These are phyloP conservation scores for Calonectria honghensis DNA, from an alignment of 2,329 filamentous ascomycete species.

Conservation along the genomic window DNA sequence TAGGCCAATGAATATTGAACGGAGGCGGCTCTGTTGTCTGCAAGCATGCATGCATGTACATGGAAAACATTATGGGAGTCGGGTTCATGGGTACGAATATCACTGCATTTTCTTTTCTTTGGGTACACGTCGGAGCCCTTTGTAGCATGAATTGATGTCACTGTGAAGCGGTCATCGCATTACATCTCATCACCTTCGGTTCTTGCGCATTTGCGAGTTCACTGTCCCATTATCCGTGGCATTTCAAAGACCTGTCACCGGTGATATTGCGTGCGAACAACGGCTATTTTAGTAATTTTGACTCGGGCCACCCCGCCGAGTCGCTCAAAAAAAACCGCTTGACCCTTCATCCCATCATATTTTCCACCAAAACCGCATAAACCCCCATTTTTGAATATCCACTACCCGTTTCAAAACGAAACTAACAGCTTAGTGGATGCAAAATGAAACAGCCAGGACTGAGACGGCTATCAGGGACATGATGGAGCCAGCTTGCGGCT, in stretches of 20 bases:
- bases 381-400: not conserved
- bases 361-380: not conserved
- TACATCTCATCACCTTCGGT: not conserved
- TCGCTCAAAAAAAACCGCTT: not conserved
- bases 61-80: conserved; percentile 53
- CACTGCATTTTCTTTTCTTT: conserved; percentile 50
- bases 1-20: conserved; percentile 36
- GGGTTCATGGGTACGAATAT: conserved; percentile 55
- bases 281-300: not conserved
- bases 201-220: not conserved
- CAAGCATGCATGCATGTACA: conserved; percentile 53
- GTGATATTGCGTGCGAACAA: not conserved
- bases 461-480: not conserved
- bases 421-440: not conserved
- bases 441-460: conserved; percentile 7
- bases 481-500: not conserved
- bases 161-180: conserved; percentile 8
- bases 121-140: conserved; percentile 22
- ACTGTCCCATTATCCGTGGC: not conserved
- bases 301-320: not conserved
- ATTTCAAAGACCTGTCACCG: not conserved
- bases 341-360: not conserved
- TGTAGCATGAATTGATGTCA: conserved; percentile 21
- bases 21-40: conserved; percentile 45
- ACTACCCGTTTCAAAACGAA: not conserved